Base-by-base conservation (phyloP, 2,329 filamentous ascomycete species). In the Arthrobotrys megalospora region DNA sequence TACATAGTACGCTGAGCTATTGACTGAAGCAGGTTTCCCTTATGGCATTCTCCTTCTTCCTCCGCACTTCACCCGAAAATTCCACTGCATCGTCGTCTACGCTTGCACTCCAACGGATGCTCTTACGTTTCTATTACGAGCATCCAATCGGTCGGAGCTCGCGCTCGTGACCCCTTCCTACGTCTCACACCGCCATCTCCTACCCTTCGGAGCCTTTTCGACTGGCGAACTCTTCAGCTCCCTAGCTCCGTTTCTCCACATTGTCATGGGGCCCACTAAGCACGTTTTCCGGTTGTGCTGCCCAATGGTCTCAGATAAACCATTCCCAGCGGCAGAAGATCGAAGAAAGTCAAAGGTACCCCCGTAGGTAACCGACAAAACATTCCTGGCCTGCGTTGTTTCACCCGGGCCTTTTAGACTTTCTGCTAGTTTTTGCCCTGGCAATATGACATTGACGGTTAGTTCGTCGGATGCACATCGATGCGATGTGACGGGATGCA, bases 71-170 rank as follows among this genome's bases (percentile, higher is more conserved):
- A 34, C 45, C 68, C 68, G 68, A 72, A 72, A 45, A 2, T 55
- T 75, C 52, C 34, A 60, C 34, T 36, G 24, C 55, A 53, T 68
- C 55, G 16, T 70, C 72, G 48, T 69, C 64, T 55, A 69, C 63
- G 70, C 70, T 68, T 75, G 53, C 28, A 67, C 71, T 66, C 60
- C 38, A 60, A 65, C 55, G 55, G 72, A 66, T 77, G 50, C 66
- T 78, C 10, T 78, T 78, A 78, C 75, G 75, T 78, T 78, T 78
- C 67, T 60, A 78, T 78, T 78, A 78, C 75, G 75, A 66, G 62
- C 45, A 38, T 52, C 63, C 65, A 65, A 63, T 60, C 55, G 28
- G 64, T 71, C 66, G 73, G 60, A 65, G 58, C 60, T 66, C 58
- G 48, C 73, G 58, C 72, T 53, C 73, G 73, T 77, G 73, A 77